phyloP scores from a whole-genome alignment of 179 eudicot species.

The Spinacia oleracea region DNA sequence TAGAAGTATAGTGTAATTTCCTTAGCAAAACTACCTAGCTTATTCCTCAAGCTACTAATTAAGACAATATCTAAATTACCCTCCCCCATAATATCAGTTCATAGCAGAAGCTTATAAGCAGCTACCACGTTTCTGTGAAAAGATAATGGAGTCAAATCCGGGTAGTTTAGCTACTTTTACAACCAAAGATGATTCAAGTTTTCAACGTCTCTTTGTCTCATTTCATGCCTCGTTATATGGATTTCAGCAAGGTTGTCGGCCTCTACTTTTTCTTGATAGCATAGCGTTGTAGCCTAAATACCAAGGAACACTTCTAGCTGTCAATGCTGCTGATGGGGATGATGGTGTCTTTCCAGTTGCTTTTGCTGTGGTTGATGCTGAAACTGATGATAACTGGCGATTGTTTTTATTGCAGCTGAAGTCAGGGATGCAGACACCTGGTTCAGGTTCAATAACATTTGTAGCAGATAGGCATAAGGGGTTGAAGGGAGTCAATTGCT shows the following conservation, averaged over 20 bases:
- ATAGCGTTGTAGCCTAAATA: conserved; percentile 73
- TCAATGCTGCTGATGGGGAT: conserved; percentile 83
- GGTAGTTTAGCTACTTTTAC: conserved; percentile 93
- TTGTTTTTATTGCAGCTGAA: conserved; percentile 82
- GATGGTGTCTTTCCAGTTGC: conserved; percentile 92
- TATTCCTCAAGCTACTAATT: too few species aligned
- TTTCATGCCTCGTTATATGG: conserved; percentile 83
- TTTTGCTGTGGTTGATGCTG: conserved; percentile 85
- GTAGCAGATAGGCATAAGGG: conserved; percentile 83
- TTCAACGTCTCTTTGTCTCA: conserved; percentile 87
- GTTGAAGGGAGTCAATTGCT: conserved; percentile 64
- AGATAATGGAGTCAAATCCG: conserved; percentile 91
- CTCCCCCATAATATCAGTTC: too few species aligned
- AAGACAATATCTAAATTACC: too few species aligned
- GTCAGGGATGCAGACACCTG: conserved; percentile 51
- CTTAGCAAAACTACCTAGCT: too few species aligned
- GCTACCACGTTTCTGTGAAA: conserved; percentile 74
- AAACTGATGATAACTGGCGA: conserved; percentile 83
- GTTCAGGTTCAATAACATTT: conserved; percentile 62
- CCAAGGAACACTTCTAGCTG: conserved; percentile 84
- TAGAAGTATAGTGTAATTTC: too few species aligned
- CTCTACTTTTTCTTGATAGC: conserved; percentile 85
- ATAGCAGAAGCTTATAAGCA: conserved; percentile 86
- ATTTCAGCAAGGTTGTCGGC: conserved; percentile 84
- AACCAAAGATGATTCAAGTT: conserved; percentile 86